Base-by-base conservation (phyloP, 2,329 filamentous ascomycete genomes). In the Aschersonia sp. region DNA sequence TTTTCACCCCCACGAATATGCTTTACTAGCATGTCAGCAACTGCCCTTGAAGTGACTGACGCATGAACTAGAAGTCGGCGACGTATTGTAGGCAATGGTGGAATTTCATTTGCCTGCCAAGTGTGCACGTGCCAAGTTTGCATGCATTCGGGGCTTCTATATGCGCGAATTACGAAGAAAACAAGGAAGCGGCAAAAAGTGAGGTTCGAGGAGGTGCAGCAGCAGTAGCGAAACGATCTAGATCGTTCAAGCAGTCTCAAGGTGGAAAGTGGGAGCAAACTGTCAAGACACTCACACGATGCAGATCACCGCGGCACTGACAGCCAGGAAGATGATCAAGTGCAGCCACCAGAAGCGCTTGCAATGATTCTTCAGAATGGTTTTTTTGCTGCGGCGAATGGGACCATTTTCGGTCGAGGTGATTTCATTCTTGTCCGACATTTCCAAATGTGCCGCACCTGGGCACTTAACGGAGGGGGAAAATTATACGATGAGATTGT, bases 281-380 rank as follows among this genome's bases (percentile, higher is more conserved):
- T 30, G 12, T 32, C 14, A 31, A 72, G 30, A 51, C 40, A 42
- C 77, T 73, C 67, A 82, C 79, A 82, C 61, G 40, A 79, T 64
- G 40, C 75, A 67, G 14, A 83, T 70, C 39, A 79, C 65, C 11
- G 83, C 61, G 35, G 78, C 67, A 42, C 73, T 59, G 43, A 78
- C 61, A 51, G 69, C 53, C 49, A 72, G 57, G 46, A 78, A 59
- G 12, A 68, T 58, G 49, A 82, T 63, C 50, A 81, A 59, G 55
- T 79, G 70, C 52, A 70, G 56, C 78, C 79, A 83, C 79, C 79
- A 83, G 55, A 73, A 80, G 54, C 66, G 69, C 57, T 63, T 69
- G 59, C 71, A 72, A 58, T 78, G 74, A 44, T 68, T 63, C 48
- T 63, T 63, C 53, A 65, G 64, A 32, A 60, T 59, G 50, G 66